Percentiles rank a stretch among this genome's conserved stretches.
Conservation (phyloP, 176 grass and related monocot species). For the Chloris gayana region DNA sequence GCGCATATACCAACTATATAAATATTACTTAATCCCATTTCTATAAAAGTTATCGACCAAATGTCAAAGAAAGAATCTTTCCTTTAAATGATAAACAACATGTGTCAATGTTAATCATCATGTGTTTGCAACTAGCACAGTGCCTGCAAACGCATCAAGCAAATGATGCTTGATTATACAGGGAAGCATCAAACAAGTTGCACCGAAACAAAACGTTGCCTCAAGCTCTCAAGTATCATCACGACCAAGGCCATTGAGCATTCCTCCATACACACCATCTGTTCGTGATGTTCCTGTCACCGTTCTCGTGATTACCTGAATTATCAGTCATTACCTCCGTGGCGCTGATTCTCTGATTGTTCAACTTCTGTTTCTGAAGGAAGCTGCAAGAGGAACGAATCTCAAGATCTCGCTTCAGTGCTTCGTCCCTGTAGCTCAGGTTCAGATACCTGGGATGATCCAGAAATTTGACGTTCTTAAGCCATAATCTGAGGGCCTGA, state of each 20-base stretch:
- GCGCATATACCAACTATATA: neutral
- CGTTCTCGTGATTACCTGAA: constrained; percentile 5
- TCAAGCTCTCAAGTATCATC: constrained; percentile 15
- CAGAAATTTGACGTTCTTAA: constrained; percentile 82
- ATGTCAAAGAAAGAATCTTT: neutral
- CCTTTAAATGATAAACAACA: neutral
- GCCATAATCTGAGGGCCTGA: constrained; percentile 82
- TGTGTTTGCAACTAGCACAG: neutral
- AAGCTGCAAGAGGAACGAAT: constrained; percentile 41
- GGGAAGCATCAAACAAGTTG: neutral
- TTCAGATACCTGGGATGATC: constrained; percentile 78
- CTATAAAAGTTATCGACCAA: neutral
- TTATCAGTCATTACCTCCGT: neutral
- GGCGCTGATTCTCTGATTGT: neutral
- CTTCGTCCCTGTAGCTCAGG: constrained; percentile 64
- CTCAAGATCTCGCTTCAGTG: constrained; percentile 53
- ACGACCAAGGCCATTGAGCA: constrained; percentile 88
- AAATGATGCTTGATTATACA: neutral
- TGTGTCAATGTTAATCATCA: neutral
- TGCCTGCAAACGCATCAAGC: neutral
- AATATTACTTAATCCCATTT: neutral
- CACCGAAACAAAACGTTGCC: neutral
- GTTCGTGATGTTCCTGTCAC: neutral
- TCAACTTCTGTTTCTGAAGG: constrained; percentile 29
- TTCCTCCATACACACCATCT: constrained; percentile 82